Evolutionary conservation across 2,329 filamentous ascomycete species (phyloP), one percentile per base, ranked within the genome.

Genomic region (Neofusicoccum umdonicola): DNA sequence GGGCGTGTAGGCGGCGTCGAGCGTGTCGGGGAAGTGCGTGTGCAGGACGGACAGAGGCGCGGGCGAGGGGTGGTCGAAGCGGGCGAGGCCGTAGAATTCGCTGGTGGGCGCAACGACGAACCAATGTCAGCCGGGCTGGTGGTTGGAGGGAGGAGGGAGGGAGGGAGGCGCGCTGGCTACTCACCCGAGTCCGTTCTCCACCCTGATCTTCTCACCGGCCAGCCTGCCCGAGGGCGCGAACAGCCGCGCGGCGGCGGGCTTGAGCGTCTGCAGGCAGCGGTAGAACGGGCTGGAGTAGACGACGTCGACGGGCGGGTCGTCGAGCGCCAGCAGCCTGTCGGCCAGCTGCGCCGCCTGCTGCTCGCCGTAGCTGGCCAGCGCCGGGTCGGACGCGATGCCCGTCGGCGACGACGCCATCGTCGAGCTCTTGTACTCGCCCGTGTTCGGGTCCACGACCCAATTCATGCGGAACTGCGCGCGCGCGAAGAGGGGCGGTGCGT

Each of bases 51-150:
- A 71, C 13, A 88, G 80, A 3, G 85, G 78, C 2, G 92, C 91
- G 2, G 94, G 92, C 15, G 84, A 83, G 0, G 95, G 95, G 72
- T 98, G 95, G 63, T 90, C 84, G 77, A 97, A 97, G 66, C 88
- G 87, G 15, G 93, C 92, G 54, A 87, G 84, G 31, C 95, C 95
- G 76, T 95, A 98, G 90, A 95, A 98, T 81, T 99, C 95, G 67
- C 91, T 89, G 44, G 22, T 71, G 12, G 3, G 11, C 12, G 15
- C 12, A 5, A 7, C 22, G 15, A 48, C 13, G 22, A 2, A 3
- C 9, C 12, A 11, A 19, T 6, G 27, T 51, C 35, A 57, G 52
- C 37, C 22, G 22, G 22, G 22, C 22, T 22, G 22, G 22, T 22
- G n/a, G 17, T 31, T 27, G 6, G 9, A 9, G 6, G 37, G 9